A percentile compares a stretch with the other conserved stretches of the same genome.
Conservation (phyloP, 495 filamentous ascomycete species). For the Pseudotulostoma volvatum region DNA sequence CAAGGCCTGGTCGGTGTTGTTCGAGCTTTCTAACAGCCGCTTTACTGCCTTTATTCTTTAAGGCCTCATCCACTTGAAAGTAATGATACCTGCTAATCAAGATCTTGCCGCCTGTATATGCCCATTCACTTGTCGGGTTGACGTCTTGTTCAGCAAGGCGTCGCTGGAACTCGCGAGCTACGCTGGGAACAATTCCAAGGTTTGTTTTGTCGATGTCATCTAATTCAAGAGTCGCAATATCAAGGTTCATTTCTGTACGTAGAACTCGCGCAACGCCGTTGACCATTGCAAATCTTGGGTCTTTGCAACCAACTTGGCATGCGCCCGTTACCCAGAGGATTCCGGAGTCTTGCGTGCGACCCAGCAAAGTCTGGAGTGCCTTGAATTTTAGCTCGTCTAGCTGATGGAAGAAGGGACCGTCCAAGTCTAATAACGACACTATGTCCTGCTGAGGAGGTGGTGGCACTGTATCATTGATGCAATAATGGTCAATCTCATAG, state of each 20-base stretch:
- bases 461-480: too few relatives aligned
- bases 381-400: slow-evolving; percentile 6
- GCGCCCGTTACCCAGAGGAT: slow-evolving; percentile 28
- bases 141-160: slow-evolving; percentile 5
- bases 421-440: slow-evolving; percentile 21
- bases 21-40: not conserved
- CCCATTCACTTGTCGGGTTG: slow-evolving; percentile 21
- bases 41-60: not conserved
- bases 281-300: slow-evolving; percentile 21
- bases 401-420: slow-evolving; percentile 16
- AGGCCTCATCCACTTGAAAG: slow-evolving; percentile 9
- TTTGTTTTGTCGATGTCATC: slow-evolving; percentile 10
- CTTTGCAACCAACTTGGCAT: slow-evolving; percentile 16
- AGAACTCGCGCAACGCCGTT: slow-evolving; percentile 26
- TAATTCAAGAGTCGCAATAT: slow-evolving; percentile 27
- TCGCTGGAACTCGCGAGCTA: too few relatives aligned
- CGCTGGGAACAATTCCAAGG: too few relatives aligned
- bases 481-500: too few relatives aligned
- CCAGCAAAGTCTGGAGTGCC: too few relatives aligned
- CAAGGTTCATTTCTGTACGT: slow-evolving; percentile 19
- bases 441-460: slow-evolving; percentile 13
- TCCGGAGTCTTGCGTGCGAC: too few relatives aligned
- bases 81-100: slow-evolving; percentile 16
- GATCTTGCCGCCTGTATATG: slow-evolving; percentile 11
- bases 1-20: not conserved